Evolutionary conservation across 2,329 filamentous ascomycete species (phyloP), one percentile per base, ranked within the genome.

Genomic region (Alternaria sp.): DNA sequence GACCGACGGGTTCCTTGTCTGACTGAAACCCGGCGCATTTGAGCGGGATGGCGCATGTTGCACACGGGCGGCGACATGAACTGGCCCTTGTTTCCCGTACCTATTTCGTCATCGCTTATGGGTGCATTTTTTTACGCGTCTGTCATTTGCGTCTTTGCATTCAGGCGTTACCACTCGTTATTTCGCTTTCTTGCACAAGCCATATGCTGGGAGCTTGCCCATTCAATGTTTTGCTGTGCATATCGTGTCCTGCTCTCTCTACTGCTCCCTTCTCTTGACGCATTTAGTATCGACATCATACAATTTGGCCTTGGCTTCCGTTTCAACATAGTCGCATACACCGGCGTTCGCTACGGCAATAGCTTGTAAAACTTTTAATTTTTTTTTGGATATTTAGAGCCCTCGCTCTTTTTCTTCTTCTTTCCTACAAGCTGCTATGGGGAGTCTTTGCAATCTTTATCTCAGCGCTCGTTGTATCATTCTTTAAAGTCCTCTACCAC

Each of bases 1-100:
- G 48, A 36, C 36, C 41, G 33, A 50, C 51, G 36, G 51, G 59
- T 48, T 45, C 51, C 59, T 59, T 49, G 51, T 61, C 51, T 31
- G 46, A 37, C 48, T 56, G 51, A 61, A 59, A 45, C 21, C n/a
- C 37, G 31, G 17, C 51, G 37, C 48, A 29, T 41, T 37, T 14
- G 48, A 40, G 28, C 33, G 33, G 39, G 48, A 59, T 31, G 48
- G 49, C 26, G 29, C 51, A 41, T 58, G 39, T 54, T 48, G 40
- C 42, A 56, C 42, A 57, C 49, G 26, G 23, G 28, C 51, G 24
- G 31, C 13, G 31, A 48, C 44, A 48, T 48, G 29, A 21, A 34
- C 44, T 17, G 4, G 36, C 26, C 11, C 24, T 28, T 54, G 34
- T 23, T 53, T 14, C 23, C 17, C 40, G 6, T 34, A n/a, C 34